Conservation (phyloP, 352 stramenopile species). For the Pythium phragmiticola region DNA sequence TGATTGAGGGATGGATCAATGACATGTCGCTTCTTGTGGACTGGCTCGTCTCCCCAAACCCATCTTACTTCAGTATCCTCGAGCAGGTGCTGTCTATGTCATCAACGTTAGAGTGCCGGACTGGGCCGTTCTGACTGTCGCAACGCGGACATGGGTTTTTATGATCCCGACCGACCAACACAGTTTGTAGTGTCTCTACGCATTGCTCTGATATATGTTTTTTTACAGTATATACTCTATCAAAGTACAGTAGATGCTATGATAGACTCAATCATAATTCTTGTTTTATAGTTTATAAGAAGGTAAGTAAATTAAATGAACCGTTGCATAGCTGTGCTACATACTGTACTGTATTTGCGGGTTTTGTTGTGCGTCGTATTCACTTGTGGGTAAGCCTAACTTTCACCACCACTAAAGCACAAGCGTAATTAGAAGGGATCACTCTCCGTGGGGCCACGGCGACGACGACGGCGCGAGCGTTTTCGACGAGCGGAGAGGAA, state of each 20-base stretch:
- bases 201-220: no score
- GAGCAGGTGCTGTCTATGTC: neutral
- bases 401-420: neutral
- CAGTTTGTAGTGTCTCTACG: no score
- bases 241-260: no score
- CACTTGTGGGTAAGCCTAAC: neutral
- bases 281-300: no score
- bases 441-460: no score
- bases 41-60: slow-evolving; percentile 9
- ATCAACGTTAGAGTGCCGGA: no score
- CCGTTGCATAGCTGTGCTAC: neutral
- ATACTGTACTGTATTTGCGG: neutral
- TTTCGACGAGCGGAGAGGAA: neutral
- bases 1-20: neutral
- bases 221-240: no score
- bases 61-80: slow-evolving; percentile 10
- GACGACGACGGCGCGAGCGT: no score
- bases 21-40: neutral
- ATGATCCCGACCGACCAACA: neutral
- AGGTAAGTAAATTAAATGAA: neutral
- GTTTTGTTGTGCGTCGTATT: slow-evolving; percentile 2
- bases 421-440: no score
- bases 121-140: neutral
- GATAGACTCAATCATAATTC: no score
- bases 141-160: neutral